phyloP scores from a whole-genome alignment of 2,329 filamentous ascomycete genomes.

The Amylocarpus encephaloides region DNA sequence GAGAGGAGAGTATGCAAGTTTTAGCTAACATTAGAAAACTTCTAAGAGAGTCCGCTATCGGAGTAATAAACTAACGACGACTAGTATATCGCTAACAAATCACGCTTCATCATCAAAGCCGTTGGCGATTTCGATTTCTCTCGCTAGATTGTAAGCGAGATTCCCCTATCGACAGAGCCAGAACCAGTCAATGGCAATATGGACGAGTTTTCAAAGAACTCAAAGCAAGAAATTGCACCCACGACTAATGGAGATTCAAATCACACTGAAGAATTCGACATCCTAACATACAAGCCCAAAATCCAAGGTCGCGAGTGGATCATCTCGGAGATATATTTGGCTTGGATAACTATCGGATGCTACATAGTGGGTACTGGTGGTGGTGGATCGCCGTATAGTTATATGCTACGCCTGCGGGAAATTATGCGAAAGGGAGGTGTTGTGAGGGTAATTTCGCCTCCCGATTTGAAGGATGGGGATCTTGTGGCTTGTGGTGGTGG shows the following conservation, averaged over 20 bases:
- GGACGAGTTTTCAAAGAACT: constrained; percentile 30
- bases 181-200: constrained; percentile 13
- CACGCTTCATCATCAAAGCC: constrained; percentile 20
- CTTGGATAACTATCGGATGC: constrained; percentile 41
- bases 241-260: constrained; percentile 50
- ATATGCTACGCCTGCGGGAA: constrained; percentile 44
- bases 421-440: constrained; percentile 45
- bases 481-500: constrained; percentile 41
- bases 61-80: background rate
- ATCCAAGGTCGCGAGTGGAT: constrained; percentile 38
- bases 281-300: constrained; percentile 42
- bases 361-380: constrained; percentile 44
- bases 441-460: constrained; percentile 45
- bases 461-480: constrained; percentile 41
- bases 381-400: constrained; percentile 44
- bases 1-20: too few relatives aligned
- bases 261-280: constrained; percentile 46
- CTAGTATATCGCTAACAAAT: constrained; percentile 20
- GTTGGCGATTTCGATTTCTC: constrained; percentile 43
- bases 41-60: too few relatives aligned
- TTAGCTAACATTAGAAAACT: too few relatives aligned
- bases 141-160: background rate
- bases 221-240: constrained; percentile 35
- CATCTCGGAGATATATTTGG: constrained; percentile 39
- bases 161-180: background rate